These are phyloP conservation scores for Lolium multiflorum DNA, from an alignment of 176 grass and related monocot genomes.

Conservation along the genomic window DNA sequence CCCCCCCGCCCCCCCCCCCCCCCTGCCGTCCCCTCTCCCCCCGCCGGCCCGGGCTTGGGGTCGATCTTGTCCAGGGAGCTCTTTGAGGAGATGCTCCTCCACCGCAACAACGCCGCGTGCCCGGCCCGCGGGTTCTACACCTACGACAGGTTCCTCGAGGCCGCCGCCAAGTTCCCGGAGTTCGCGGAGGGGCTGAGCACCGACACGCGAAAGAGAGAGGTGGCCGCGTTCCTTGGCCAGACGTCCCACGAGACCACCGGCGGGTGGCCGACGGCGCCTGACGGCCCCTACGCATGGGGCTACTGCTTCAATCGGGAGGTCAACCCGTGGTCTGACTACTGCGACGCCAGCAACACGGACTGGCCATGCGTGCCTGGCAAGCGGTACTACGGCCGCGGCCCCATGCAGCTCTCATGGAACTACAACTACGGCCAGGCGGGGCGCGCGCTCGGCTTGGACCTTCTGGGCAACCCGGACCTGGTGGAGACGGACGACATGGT, in stretches of 20 bases:
- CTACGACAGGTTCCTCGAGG: neutral
- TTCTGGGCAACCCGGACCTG: slow-evolving; percentile 66
- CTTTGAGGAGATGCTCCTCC: slow-evolving; percentile 62
- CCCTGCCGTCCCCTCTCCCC: too few relatives aligned
- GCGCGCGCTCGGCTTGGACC: slow-evolving; percentile 47
- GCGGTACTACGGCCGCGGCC: slow-evolving; percentile 58
- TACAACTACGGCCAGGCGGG: slow-evolving; percentile 75
- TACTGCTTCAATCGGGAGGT: slow-evolving; percentile 19
- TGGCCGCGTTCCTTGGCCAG: slow-evolving; percentile 48
- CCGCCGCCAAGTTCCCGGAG: too few relatives aligned
- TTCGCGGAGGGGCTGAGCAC: neutral
- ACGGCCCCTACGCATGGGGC: neutral
- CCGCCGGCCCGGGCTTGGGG: neutral
- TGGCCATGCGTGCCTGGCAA: slow-evolving; percentile 50
- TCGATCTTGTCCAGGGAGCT: slow-evolving; percentile 46
- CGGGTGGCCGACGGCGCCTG: neutral
- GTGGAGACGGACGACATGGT: slow-evolving; percentile 50
- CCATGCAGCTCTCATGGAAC: slow-evolving; percentile 66
- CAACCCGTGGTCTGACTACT: neutral
- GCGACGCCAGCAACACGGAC: neutral
- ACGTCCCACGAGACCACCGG: slow-evolving; percentile 45
- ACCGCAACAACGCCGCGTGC: slow-evolving; percentile 45
- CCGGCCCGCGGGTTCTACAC: slow-evolving; percentile 22
- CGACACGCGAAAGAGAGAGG: neutral
- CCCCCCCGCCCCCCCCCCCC: too few relatives aligned